phyloP scores from a whole-genome alignment of 2,329 filamentous ascomycete genomes.

The Mariannaea elegans region DNA sequence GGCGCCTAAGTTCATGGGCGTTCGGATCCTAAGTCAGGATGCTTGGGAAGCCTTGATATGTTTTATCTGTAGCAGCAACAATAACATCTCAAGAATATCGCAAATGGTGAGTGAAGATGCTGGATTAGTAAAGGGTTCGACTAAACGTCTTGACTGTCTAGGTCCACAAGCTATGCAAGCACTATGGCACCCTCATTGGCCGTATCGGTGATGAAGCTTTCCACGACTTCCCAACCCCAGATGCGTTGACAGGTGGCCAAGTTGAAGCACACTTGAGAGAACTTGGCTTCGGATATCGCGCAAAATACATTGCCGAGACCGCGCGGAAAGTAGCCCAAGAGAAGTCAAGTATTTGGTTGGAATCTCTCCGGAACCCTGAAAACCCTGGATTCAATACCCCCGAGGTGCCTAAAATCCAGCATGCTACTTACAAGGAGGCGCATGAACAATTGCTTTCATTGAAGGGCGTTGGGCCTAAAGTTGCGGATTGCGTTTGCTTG shows the following conservation, averaged over 20 bases:
- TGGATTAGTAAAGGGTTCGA: neutral
- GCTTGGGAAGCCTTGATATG: conserved; percentile 93
- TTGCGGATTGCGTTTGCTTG: conserved; percentile 94
- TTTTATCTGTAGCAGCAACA: conserved; percentile 99
- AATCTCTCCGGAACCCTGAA: conserved; percentile 80
- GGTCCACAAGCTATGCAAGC: conserved; percentile 85
- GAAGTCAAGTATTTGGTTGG: conserved; percentile 78
- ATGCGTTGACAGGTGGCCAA: conserved; percentile 73
- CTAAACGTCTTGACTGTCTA: conserved; percentile 39
- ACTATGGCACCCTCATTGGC: conserved; percentile 83
- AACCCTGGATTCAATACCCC: conserved; percentile 64
- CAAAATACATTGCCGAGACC: conserved; percentile 90
- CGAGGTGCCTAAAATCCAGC: conserved; percentile 55
- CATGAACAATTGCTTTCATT: conserved; percentile 82
- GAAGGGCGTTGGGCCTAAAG: conserved; percentile 93
- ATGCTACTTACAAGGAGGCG: conserved; percentile 77
- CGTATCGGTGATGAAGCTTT: conserved; percentile 75
- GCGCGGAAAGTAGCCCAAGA: conserved; percentile 76
- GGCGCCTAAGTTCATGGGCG: conserved; percentile 86
- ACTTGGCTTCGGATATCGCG: conserved; percentile 93
- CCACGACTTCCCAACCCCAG: conserved; percentile 86
- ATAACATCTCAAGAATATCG: conserved; percentile 94
- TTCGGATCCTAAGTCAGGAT: conserved; percentile 93
- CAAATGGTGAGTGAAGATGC: conserved; percentile 74
- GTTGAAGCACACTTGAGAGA: conserved; percentile 83